Evolutionary conservation across 1,139 yeast species (phyloP), one percentile per base, ranked within the genome.

Genomic region (Saccharomyces hybrid): DNA sequence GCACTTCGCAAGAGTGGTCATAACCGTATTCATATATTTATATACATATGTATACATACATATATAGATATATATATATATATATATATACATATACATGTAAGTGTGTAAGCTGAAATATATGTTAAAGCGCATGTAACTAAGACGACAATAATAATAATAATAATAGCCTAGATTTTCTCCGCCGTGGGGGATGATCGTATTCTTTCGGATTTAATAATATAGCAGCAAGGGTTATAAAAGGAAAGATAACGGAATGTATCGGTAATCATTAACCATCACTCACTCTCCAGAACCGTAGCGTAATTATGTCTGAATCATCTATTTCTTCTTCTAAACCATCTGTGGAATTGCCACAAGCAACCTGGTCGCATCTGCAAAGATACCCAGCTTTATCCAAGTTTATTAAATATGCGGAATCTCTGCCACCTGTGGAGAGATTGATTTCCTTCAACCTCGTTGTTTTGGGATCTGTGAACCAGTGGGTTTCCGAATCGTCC

Each of bases 401-500:
- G 46, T 20, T 28, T 16, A 26, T 52, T 5, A 34, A 38, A 23
- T 47, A 46, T 25, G n/a, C 34, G 28, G 47, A 32, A 14, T 48
- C 54, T 26, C 27, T 28, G 2, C 28, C 49, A 7, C 38, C 47
- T 13, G 27, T 46, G 20, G 46, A 38, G 25, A 38, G n/a, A 16
- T 11, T 38, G 23, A 38, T 38, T 11, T 38, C 44, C 3, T 38
- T 38, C 44, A 38, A 38, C 25, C 44, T 38, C 50, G 52, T 44
- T 56, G 30, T 55, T 47, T 48, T 55, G 54, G 50, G 27, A 16
- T 14, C 23, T 5, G 49, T 55, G 34, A 56, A 55, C 42, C 54
- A 50, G 47, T 50, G 52, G 38, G 50, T 61, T 14, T 55, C 59
- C 46, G 63, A 59, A 30, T 60, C 65, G 8, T 56, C 61, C 30